A percentile compares a stretch with the other conserved stretches of the same genome.
These are phyloP conservation scores for Candida koratica DNA, from an alignment of 805 yeast species.

Conservation along the genomic window DNA sequence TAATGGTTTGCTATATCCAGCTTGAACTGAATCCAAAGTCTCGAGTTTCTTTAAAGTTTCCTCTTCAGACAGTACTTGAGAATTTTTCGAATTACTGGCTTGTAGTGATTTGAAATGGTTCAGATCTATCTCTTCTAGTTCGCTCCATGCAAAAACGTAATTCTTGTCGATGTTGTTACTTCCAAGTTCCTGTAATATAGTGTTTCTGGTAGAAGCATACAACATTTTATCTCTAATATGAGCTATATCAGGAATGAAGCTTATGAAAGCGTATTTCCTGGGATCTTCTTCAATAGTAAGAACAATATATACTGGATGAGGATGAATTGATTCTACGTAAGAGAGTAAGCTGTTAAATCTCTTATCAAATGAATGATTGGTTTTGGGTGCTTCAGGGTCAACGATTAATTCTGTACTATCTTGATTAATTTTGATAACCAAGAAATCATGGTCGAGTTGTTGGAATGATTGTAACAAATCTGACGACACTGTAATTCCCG, in stretches of 20 bases:
- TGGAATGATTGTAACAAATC: slow-evolving; percentile 29
- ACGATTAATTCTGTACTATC: slow-evolving; percentile 33
- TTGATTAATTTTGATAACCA: slow-evolving; percentile 30
- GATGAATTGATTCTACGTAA: slow-evolving; percentile 24
- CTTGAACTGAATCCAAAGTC: slow-evolving; percentile 27
- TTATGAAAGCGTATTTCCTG: slow-evolving; percentile 49
- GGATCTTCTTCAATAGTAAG: slow-evolving; percentile 17
- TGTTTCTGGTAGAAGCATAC: slow-evolving; percentile 85
- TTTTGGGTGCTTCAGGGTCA: slow-evolving; percentile 20
- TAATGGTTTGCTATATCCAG: slow-evolving; percentile 22
- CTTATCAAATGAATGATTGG: slow-evolving; percentile 13
- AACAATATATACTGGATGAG: slow-evolving; percentile 36
- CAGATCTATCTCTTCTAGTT: slow-evolving; percentile 49
- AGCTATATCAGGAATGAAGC: slow-evolving; percentile 84
- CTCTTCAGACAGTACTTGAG: slow-evolving; percentile 27
- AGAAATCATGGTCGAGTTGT: slow-evolving; percentile 17
- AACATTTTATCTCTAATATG: slow-evolving; percentile 84
- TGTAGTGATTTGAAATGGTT: slow-evolving; percentile 37
- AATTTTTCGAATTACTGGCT: slow-evolving; percentile 15
- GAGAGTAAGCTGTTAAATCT: slow-evolving; percentile 21
- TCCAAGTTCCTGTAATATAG: slow-evolving; percentile 73
- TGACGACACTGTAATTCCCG: slow-evolving; percentile 37
- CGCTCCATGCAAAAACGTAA: slow-evolving; percentile 47
- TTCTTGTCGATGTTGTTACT: slow-evolving; percentile 46
- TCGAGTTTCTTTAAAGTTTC: slow-evolving; percentile 50